These are phyloP conservation scores for Kodamaea sagamina DNA, from an alignment of 805 yeast species.

Conservation along the genomic window DNA sequence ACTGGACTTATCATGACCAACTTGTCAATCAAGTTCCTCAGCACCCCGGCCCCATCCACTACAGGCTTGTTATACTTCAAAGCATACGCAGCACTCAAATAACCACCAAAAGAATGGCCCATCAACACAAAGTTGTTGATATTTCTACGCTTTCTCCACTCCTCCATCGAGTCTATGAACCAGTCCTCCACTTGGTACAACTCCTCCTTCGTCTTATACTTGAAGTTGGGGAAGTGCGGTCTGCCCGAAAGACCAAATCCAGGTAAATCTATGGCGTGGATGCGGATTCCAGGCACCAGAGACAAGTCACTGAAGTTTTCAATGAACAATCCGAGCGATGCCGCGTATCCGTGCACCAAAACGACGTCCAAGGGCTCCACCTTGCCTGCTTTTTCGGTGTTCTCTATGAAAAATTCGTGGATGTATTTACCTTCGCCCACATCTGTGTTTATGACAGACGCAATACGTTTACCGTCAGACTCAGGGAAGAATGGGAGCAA, in stretches of 20 bases:
- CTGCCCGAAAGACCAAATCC: conserved; percentile 73
- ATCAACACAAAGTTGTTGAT: conserved; percentile 37
- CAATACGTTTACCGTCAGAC: conserved; percentile 48
- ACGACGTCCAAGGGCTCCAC: conserved; percentile 53
- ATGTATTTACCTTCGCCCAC: conserved; percentile 60
- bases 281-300: conserved; percentile 51
- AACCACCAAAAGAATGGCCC: conserved; percentile 51
- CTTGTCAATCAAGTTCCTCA: conserved; percentile 33
- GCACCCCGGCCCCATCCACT: conserved; percentile 11
- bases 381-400: conserved; percentile 40
- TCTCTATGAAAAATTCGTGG: conserved; percentile 72
- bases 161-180: conserved; percentile 46
- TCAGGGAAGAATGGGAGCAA: conserved; percentile 60
- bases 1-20: conserved; percentile 45
- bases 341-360: conserved; percentile 90
- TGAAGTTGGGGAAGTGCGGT: conserved; percentile 44
- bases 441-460: conserved; percentile 54
- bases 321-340: conserved; percentile 80
- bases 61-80: conserved; percentile 38
- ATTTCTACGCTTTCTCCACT: conserved; percentile 42
- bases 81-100: conserved; percentile 44
- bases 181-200: conserved; percentile 41
- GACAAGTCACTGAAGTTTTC: conserved; percentile 59
- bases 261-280: conserved; percentile 70
- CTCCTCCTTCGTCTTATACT: conserved; percentile 33